Evolutionary conservation across 2,329 filamentous ascomycete genomes (phyloP), one percentile per base, ranked within the genome.

Genomic region (Trichocomaceae sp.): DNA sequence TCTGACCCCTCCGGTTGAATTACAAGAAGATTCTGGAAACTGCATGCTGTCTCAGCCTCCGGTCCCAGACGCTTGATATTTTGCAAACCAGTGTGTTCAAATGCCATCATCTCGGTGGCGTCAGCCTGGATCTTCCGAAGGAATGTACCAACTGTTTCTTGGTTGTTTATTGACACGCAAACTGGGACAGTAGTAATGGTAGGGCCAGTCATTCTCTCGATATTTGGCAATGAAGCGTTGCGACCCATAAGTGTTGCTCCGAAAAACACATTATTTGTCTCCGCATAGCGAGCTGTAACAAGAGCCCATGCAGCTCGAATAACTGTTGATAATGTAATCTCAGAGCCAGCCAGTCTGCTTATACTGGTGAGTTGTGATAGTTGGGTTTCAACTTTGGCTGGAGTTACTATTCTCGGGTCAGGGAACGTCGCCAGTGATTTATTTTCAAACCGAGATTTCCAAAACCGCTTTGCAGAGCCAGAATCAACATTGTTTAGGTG

Each of bases 61-160:
- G 75, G 67, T 58, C 78, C 79, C n/a, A 81, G 65, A n/a, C 73
- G 70, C 17, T 80, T 77, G 56, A 75, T 75, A 49, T 73, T 68
- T 49, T 73, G 71, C 12, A 75, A 47, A 7, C 72, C 72, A 10
- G 79, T 74, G 63, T 86, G 81, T 67, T 86, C 80, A 61, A 83
- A 77, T 0, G 80, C 77, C 2, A 83, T 83, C 51, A 79, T 75
- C 6, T 72, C 67, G 0, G 80, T 70, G 0, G 75, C 77, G 52
- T 77, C 73, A 22, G 77, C 68, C 39, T 84, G 81, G 6, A 84
- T 73, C 2, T 70, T 64, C 45, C 77, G 73, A 4, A 84, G 68
- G 57, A 77, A 83, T 44, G 79, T 73, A 0, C 66, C 63, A 2
- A 68, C 65, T 31, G 67, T 67, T 48, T 70, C 63, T 52, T 59